These are phyloP conservation scores for Cocos nucifera DNA, from an alignment of 176 grass and related monocot genomes.

Conservation along the genomic window DNA sequence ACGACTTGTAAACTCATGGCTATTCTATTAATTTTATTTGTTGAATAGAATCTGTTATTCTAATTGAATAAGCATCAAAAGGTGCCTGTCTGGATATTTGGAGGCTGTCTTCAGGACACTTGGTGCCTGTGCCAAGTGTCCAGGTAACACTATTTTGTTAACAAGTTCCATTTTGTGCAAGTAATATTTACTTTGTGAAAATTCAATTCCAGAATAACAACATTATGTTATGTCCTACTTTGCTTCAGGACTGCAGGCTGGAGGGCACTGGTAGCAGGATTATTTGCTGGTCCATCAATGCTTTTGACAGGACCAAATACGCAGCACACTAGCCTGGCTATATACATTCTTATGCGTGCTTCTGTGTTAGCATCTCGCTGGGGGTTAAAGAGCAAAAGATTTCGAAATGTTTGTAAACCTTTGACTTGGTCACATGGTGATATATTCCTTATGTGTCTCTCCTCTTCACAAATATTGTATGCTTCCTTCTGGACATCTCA, in stretches of 20 bases:
- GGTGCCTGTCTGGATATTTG: no score
- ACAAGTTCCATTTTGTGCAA: no score
- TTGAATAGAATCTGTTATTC: no score
- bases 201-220: no score
- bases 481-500: conserved; percentile 15
- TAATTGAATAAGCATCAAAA: no score
- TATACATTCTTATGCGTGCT: conserved; percentile 93
- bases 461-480: conserved; percentile 97
- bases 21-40: no score
- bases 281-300: conserved; percentile 94
- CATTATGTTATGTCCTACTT: conserved; percentile 12
- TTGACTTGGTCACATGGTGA: conserved; percentile 97
- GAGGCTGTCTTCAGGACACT: no score
- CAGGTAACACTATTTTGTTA: no score
- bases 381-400: conserved; percentile 88
- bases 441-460: conserved; percentile 94
- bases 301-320: conserved; percentile 82
- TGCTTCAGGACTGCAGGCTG: conserved; percentile 86
- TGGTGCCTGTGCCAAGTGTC: no score
- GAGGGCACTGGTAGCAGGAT: conserved; percentile 79
- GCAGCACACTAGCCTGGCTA: conserved; percentile 90
- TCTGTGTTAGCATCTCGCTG: conserved; percentile 77
- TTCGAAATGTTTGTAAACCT: conserved; percentile 82
- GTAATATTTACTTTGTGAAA: no score
- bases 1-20: no score